Evolutionary conservation across 2,329 filamentous ascomycete species (phyloP).

Genomic region (Cladosporium sp.): DNA sequence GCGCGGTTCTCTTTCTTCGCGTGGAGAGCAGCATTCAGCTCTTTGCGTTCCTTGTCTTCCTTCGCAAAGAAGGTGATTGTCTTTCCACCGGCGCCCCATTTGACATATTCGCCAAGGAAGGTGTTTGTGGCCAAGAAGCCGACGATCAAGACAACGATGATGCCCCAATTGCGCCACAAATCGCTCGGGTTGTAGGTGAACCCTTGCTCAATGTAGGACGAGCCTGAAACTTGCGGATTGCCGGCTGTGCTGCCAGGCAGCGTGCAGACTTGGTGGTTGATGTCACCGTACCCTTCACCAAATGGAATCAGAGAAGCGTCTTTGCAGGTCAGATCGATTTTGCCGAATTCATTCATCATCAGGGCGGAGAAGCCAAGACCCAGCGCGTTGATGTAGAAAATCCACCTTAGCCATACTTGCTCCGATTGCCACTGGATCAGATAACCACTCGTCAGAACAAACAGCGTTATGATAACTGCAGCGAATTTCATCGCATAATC

Average conservation of each 20-base stretch:
- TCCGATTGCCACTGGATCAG: constrained; percentile 73
- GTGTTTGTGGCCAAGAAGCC: constrained; percentile 73
- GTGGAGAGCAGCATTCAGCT: constrained; percentile 59
- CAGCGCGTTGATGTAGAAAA: constrained; percentile 71
- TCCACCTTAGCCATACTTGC: constrained; percentile 74
- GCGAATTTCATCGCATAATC: constrained; percentile 80
- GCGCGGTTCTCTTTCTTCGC: constrained; percentile 53
- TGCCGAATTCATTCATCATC: constrained; percentile 82
- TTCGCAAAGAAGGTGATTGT: constrained; percentile 71
- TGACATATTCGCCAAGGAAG: constrained; percentile 71
- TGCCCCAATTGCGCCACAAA: constrained; percentile 80
- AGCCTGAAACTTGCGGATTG: constrained; percentile 58
- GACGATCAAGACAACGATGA: constrained; percentile 69
- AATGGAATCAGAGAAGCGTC: constrained; percentile 64
- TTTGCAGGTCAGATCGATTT: constrained; percentile 64
- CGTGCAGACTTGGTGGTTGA: constrained; percentile 75
- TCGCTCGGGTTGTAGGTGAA: constrained; percentile 64
- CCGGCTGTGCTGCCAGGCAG: constrained; percentile 67
- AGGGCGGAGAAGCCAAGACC: constrained; percentile 70
- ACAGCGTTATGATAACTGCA: constrained; percentile 73
- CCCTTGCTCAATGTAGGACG: constrained; percentile 61
- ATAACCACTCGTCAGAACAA: constrained; percentile 76
- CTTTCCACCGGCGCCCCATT: constrained; percentile 74
- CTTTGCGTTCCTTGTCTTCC: constrained; percentile 62
- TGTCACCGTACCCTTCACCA: constrained; percentile 64